Base-by-base conservation (phyloP, 169 alveolate species). In the Eimeria praecox region DNA sequence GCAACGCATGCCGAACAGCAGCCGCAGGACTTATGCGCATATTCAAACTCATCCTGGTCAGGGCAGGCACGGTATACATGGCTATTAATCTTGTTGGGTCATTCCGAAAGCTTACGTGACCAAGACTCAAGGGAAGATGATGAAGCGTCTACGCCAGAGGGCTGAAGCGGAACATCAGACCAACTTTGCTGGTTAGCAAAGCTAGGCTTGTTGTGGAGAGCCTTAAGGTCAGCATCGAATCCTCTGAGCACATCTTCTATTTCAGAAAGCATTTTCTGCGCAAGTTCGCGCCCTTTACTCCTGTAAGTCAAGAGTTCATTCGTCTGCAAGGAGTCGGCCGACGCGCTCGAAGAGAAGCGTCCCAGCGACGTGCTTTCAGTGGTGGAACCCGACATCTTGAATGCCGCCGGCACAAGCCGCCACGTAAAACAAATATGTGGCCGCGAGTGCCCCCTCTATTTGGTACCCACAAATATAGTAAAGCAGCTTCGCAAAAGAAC, bases 231-330 rank as follows among this genome's bases (percentile, higher is more conserved):
- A 9, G 59, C 59, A 40, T 87, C 93, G 38, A 49, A 87, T 38
- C 49, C 93, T 30, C 59, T 59, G 33, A 87, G 64, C 42, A 59
- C n/a, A 40, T 87, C 93, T 14, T 56, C 93, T 18, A 87, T 33
- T 64, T 87, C 93, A 38, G 93, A 38, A 24, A 87, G 93, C 93
- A 87, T 87, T 18, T 82, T 83, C 46, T 87, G 93, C 14, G 93
- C 93, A 30, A 87, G 46, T 35, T 87, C 93, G 4, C 62, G 77
- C 33, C 64, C 83, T 59, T 59, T 87, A 62, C 82, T 87, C 83
- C 64, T 56, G 52, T 33, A 35, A 3, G 42, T 42, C 71, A n/a
- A 52, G 66, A 38, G 24, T n/a, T 59, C 93, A 62, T 30, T 59
- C 20, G 56, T 73, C 33, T 20, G 80, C 66, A 59, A 27, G 20